These are phyloP conservation scores for Vanderwaltozyma tropicalis DNA, from an alignment of 805 yeast genomes.

Conservation along the genomic window DNA sequence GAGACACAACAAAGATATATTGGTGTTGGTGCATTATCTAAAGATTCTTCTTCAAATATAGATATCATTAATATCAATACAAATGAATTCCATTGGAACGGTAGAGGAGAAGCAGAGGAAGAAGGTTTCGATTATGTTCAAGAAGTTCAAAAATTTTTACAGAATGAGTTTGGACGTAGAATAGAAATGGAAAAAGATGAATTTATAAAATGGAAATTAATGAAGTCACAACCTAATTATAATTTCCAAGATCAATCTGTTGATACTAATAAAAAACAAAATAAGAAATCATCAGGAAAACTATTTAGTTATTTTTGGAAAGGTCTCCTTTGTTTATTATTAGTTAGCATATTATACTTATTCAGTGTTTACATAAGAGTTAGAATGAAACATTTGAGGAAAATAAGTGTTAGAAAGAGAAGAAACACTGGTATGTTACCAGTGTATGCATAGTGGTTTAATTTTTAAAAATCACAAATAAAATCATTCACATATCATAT, in stretches of 20 bases:
- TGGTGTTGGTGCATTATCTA: slow-evolving; percentile 53
- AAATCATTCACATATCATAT: too few species aligned
- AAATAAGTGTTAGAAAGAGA: not conserved
- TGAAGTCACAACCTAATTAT: slow-evolving; percentile 13
- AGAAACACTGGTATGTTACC: not conserved
- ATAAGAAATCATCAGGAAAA: not conserved
- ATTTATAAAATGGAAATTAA: slow-evolving; percentile 15
- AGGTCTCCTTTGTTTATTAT: not conserved
- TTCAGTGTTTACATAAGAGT: slow-evolving; percentile 18
- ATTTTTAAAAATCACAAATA: too few species aligned
- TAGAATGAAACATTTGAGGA: slow-evolving; percentile 8
- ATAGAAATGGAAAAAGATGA: slow-evolving; percentile 14
- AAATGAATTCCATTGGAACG: slow-evolving; percentile 34
- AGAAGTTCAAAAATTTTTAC: slow-evolving; percentile 16
- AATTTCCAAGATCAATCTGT: not conserved
- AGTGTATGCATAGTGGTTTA: not conserved
- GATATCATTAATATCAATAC: slow-evolving; percentile 50
- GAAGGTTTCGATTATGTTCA: slow-evolving; percentile 12
- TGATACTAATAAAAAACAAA: not conserved
- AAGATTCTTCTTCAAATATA: slow-evolving; percentile 38
- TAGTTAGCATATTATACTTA: slow-evolving; percentile 7
- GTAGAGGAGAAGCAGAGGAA: slow-evolving; percentile 11
- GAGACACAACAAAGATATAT: slow-evolving; percentile 34
- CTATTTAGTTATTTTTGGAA: not conserved
- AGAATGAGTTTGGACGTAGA: slow-evolving; percentile 15